These are phyloP conservation scores for Erodium moschatum DNA, from an alignment of 441 rosid genomes.

Conservation along the genomic window DNA sequence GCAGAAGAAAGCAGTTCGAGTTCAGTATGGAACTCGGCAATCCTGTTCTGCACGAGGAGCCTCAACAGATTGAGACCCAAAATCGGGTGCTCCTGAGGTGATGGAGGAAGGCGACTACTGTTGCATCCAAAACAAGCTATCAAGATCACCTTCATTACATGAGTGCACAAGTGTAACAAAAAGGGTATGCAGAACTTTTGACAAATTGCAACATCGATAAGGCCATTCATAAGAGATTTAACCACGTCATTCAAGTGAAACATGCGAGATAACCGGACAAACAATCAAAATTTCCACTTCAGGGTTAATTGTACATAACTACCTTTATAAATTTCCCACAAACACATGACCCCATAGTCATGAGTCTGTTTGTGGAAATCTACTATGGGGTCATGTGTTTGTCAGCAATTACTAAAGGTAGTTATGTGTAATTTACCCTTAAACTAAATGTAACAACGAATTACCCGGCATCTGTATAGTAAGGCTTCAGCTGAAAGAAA, in stretches of 20 bases:
- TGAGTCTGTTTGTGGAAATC: no score
- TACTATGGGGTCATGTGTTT: no score
- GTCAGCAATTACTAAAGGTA: background rate
- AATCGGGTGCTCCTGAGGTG: slow-evolving; percentile 73
- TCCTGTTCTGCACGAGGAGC: slow-evolving; percentile 85
- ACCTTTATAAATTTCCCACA: no score
- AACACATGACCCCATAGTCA: no score
- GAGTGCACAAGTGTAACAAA: background rate
- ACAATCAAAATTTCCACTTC: background rate
- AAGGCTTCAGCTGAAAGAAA: slow-evolving; percentile 90
- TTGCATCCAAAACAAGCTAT: slow-evolving; percentile 21
- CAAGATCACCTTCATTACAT: slow-evolving; percentile 4
- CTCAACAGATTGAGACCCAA: slow-evolving; percentile 90
- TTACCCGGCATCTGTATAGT: slow-evolving; percentile 83
- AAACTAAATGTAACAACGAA: background rate
- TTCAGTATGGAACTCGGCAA: slow-evolving; percentile 93
- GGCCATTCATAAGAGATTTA: background rate
- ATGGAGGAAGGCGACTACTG: slow-evolving; percentile 60
- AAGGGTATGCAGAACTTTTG: background rate
- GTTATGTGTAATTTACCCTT: no score
- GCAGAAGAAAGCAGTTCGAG: slow-evolving; percentile 68
- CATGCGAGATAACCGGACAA: background rate
- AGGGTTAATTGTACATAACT: no score
- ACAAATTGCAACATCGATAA: background rate
- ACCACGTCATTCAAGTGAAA: background rate